A percentile compares a stretch with the other conserved stretches of the same genome.
These are phyloP conservation scores for Tritrichomonas foetus DNA, from an alignment of 208 protist genomes.

Conservation along the genomic window DNA sequence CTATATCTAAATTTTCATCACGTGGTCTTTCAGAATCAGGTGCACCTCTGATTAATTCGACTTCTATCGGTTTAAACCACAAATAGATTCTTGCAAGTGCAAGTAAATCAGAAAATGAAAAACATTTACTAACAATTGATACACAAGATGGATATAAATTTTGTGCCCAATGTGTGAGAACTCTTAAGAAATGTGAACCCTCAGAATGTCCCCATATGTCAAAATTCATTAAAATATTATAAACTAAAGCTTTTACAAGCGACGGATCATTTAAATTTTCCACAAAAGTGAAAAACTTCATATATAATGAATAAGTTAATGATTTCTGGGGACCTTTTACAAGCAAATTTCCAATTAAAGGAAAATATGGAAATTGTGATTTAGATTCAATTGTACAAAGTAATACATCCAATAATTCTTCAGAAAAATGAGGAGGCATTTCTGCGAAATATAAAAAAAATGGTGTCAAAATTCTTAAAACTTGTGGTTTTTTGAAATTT, in stretches of 20 bases:
- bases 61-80: neutral
- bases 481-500: neutral
- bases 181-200: neutral
- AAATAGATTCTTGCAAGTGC: neutral
- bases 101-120: neutral
- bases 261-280: neutral
- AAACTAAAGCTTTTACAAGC: neutral
- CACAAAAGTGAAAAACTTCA: neutral
- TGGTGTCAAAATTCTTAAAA: neutral
- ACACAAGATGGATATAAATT: neutral
- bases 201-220: neutral
- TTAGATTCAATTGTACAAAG: neutral
- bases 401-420: neutral
- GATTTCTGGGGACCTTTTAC: neutral
- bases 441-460: neutral
- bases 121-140: neutral
- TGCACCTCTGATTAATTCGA: neutral
- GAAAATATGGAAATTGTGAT: neutral
- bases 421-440: neutral
- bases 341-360: neutral
- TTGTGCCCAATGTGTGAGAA: neutral
- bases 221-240: neutral
- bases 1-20: neutral
- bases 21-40: neutral
- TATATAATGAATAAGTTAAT: neutral